phyloP scores from a whole-genome alignment of 805 yeast species.

The Saccharomyces mikatae region DNA sequence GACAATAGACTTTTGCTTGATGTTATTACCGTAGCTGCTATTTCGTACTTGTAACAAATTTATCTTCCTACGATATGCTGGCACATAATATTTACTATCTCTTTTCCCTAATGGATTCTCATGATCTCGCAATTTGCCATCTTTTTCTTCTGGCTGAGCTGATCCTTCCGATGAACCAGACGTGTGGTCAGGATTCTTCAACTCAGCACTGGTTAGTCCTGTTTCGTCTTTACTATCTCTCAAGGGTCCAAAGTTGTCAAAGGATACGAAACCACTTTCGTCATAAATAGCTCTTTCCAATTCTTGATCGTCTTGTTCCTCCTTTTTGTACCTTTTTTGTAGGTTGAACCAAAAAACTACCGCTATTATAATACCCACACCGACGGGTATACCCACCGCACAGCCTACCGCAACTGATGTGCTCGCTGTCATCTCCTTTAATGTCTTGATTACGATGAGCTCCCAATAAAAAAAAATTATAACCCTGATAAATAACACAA shows the following conservation, averaged over 20 bases:
- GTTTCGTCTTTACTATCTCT: background rate
- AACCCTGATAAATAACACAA: background rate
- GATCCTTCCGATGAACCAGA: background rate
- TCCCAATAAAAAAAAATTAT: background rate
- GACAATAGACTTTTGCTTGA: conserved; percentile 15
- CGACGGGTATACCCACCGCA: conserved; percentile 46
- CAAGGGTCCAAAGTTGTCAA: conserved; percentile 14
- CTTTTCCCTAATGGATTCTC: background rate
- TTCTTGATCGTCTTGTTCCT: conserved; percentile 32
- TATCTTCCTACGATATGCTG: conserved; percentile 34
- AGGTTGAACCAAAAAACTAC: conserved; percentile 33
- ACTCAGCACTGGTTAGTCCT: background rate
- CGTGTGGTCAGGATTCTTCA: background rate
- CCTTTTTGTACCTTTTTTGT: conserved; percentile 32
- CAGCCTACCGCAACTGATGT: conserved; percentile 40
- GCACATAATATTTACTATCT: conserved; percentile 23
- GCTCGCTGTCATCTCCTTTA: background rate
- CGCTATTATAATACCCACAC: conserved; percentile 32
- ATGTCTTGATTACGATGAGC: background rate
- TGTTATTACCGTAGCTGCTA: background rate
- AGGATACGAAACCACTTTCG: conserved; percentile 31
- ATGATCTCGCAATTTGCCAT: background rate
- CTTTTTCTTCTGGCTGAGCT: background rate
- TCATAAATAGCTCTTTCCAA: conserved; percentile 25
- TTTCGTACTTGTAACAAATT: conserved; percentile 16